Evolutionary conservation across 2,329 filamentous ascomycete genomes (phyloP).

Genomic region (Myriosclerotinia duriaeana): DNA sequence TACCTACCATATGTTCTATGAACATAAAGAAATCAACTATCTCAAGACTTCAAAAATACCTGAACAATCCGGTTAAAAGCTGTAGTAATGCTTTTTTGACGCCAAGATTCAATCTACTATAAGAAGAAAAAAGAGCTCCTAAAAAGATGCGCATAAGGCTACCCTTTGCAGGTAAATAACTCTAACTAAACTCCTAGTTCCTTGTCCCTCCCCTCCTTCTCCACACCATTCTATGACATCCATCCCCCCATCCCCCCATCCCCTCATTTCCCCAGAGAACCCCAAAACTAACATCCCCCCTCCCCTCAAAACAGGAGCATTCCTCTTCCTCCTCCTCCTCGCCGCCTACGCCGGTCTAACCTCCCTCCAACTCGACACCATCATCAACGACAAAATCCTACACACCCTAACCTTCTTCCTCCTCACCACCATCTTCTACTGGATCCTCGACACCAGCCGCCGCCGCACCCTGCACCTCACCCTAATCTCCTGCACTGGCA

Average conservation of each 20-base stretch:
- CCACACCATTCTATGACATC: slow-evolving; percentile 8
- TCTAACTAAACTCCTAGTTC: slow-evolving; percentile 11
- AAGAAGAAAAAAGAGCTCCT: not conserved
- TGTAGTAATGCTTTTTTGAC: slow-evolving; percentile 19
- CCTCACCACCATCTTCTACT: slow-evolving; percentile 88
- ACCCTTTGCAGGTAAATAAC: slow-evolving; percentile 76
- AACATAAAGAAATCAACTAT: not conserved
- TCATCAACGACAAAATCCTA: slow-evolving; percentile 84
- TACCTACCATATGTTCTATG: too few relatives aligned
- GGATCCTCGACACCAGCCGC: slow-evolving; percentile 89
- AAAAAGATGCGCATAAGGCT: slow-evolving; percentile 76
- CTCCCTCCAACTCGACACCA: slow-evolving; percentile 52
- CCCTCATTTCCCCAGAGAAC: slow-evolving; percentile 2
- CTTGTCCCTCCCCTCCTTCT: slow-evolving; percentile 20
- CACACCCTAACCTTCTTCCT: slow-evolving; percentile 88
- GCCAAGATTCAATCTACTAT: not conserved
- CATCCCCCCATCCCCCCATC: not conserved
- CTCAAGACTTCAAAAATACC: not conserved
- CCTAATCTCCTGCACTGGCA: slow-evolving; percentile 72
- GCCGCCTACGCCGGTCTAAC: slow-evolving; percentile 81
- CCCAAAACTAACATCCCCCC: slow-evolving; percentile 26
- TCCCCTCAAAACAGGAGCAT: slow-evolving; percentile 55
- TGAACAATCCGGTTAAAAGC: not conserved
- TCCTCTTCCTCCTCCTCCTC: slow-evolving; percentile 67
- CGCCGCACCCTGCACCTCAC: slow-evolving; percentile 83